Base-by-base conservation (phyloP, 352 stramenopile species). In the Globisporangium polare region DNA sequence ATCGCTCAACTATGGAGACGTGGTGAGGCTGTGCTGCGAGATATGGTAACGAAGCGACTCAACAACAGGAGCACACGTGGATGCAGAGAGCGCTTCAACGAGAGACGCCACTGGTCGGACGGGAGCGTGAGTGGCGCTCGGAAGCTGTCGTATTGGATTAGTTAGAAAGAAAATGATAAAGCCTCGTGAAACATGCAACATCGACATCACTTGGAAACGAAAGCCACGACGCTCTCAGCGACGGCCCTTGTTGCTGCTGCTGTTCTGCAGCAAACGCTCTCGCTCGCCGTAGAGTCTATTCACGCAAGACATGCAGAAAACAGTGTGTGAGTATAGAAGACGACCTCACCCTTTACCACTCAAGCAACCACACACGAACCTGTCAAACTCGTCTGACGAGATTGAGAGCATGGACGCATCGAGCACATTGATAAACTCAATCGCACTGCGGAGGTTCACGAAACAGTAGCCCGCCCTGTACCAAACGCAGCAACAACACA, bases 381-480 rank as follows among this genome's bases (percentile, higher is more conserved):
- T 68, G 66, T 89, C 66, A 54, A 97, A 97, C 20, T 93, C 85
- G 18, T 94, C 76, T 5, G 73, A 63, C 1, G 83, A 74, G 27
- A 97, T 88, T 1, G 82, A 90, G 17, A 97, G 62, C 78, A 94
- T 94, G 20, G 79, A 89, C 3, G 69, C 75, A 41, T 96, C 88
- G 31, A 95, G 79, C 31, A 95, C 89, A 54, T 74, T 81, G 45
- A 97, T 89, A 65, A 97, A 97, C 60, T 96, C 90, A 58, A 97
- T 78, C 0, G 90, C 90, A 42, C 88, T 96, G 20, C 89, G 85
- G 22, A 97, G 69, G 52, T 97, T 97, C 5, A 96, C 89, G 65
- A 97, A 96, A 58, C 90, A 97, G 59, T 97, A 97, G 22, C 90
- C 90, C 37, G 85, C 80, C 62, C 86, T 95, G 53, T 45, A 66